Evolutionary conservation across 2,329 filamentous ascomycete species (phyloP), one percentile per base, ranked within the genome.

Genomic region (Coccinonectria pachysandricola): DNA sequence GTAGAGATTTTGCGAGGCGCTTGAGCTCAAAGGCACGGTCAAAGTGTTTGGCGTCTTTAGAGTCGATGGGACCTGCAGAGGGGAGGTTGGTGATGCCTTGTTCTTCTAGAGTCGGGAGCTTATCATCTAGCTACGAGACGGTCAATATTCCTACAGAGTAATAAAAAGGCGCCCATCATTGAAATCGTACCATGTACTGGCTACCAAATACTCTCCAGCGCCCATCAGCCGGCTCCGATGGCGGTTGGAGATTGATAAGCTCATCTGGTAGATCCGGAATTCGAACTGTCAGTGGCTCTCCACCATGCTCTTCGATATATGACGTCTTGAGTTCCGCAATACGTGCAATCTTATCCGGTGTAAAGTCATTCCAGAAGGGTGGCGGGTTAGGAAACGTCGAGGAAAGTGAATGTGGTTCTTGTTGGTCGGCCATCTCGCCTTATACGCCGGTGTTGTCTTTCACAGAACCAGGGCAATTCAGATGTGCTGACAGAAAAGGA

Each of bases 321-420:
- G 57, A 43, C 23, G 52, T 51, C 26, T 58, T 61, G 9, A 71
- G 41, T 12, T 57, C 52, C 5, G 59, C 53, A 28, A 69, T 56
- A 4, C 72, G 73, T 9, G 71, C 57, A 27, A 83, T 46, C 48
- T 88, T 92, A 15, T 79, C 73, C 3, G 74, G 54, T 0, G 84
- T 94, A 57, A 96, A 96, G 52, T 82, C 69, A 41, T 79, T 78
- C 76, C 83, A 96, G 59, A 95, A 93, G 1, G 79, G 77, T 14
- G 91, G 91, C 14, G 91, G 91, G 27, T 80, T 74, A 13, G 91
- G 88, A 51, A 86, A 94, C 20, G 78, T 74, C 13, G 79, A 74
- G 14, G 75, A 66, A 43, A 68, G 54, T 23, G 63, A 59, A 18
- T 55, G 52, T 7, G 57, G 48, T 31, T 60, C 59, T 32, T 65